phyloP scores from a whole-genome alignment of 768 basidiomycete genomes.

The Leccinum subgranulosum region DNA sequence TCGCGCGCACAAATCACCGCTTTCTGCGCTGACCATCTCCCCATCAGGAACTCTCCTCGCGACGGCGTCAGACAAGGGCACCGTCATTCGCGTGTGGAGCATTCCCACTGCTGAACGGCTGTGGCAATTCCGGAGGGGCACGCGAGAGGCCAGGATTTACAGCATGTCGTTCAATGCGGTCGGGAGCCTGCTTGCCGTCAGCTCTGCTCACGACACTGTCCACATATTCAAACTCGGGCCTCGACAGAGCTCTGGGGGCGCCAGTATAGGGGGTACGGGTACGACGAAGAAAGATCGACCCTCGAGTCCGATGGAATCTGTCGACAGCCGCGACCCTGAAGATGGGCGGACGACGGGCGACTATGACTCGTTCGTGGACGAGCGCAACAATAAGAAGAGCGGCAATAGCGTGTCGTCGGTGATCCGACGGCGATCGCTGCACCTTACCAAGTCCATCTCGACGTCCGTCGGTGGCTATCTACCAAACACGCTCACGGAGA shows the following conservation, averaged over 20 bases:
- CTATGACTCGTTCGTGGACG: slow-evolving; percentile 84
- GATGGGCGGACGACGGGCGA: slow-evolving; percentile 55
- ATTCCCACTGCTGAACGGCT: slow-evolving; percentile 90
- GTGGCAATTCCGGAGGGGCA: slow-evolving; percentile 93
- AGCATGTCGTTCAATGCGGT: slow-evolving; percentile 83
- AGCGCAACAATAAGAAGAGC: slow-evolving; percentile 53
- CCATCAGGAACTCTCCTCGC: slow-evolving; percentile 86
- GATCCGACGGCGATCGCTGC: slow-evolving; percentile 67
- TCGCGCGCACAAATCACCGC: slow-evolving; percentile 93
- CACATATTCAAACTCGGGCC: slow-evolving; percentile 88
- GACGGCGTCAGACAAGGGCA: slow-evolving; percentile 92
- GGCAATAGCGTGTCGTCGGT: slow-evolving; percentile 53
- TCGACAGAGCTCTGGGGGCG: slow-evolving; percentile 25
- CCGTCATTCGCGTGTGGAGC: slow-evolving; percentile 93
- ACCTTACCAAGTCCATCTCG: slow-evolving; percentile 71
- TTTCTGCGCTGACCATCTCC: slow-evolving; percentile 85
- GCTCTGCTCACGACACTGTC: slow-evolving; percentile 90
- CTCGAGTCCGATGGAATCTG: slow-evolving; percentile 61
- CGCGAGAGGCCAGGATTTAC: slow-evolving; percentile 81
- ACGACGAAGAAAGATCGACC: slow-evolving; percentile 32
- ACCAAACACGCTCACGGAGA: slow-evolving; percentile 85
- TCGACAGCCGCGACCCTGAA: slow-evolving; percentile 62
- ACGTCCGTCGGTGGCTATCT: slow-evolving; percentile 82
- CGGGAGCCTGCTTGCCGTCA: slow-evolving; percentile 82
- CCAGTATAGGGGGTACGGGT: neutral